Conservation (phyloP, 2,329 filamentous ascomycete genomes). For the Aureobasidium sp. region DNA sequence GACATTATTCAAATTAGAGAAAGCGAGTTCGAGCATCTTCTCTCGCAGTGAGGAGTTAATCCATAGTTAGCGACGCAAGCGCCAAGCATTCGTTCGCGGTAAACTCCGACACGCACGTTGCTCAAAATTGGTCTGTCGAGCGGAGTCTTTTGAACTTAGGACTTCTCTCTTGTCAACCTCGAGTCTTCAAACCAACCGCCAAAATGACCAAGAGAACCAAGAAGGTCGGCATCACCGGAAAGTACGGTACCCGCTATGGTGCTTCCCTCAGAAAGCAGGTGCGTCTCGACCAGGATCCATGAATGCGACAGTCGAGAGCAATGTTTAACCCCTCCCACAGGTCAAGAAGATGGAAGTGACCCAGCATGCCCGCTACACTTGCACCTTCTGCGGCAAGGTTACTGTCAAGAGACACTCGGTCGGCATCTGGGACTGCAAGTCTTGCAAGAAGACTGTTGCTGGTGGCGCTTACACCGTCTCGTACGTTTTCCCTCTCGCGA, state of each 20-base stretch:
- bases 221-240: slow-evolving; percentile 89
- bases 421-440: slow-evolving; percentile 95
- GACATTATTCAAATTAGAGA: neutral
- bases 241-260: slow-evolving; percentile 83
- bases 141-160: neutral
- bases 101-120: neutral
- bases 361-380: slow-evolving; percentile 94
- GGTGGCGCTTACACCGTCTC: slow-evolving; percentile 92
- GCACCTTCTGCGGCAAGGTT: slow-evolving; percentile 98
- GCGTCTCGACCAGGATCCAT: slow-evolving; percentile 5
- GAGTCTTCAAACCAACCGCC: slow-evolving; percentile 23
- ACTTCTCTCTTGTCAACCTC: slow-evolving; percentile 3
- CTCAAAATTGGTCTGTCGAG: neutral
- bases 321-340: slow-evolving; percentile 13
- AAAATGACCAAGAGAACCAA: slow-evolving; percentile 70
- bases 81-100: neutral
- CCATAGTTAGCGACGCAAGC: neutral
- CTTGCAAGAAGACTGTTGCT: slow-evolving; percentile 88
- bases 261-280: slow-evolving; percentile 71
- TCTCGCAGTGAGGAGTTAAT: neutral
- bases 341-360: slow-evolving; percentile 99
- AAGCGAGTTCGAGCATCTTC: neutral
- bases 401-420: slow-evolving; percentile 67
- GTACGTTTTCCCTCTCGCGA: slow-evolving; percentile 49
- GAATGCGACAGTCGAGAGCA: slow-evolving; percentile 4